Conservation (phyloP, 2,329 filamentous ascomycete species). For the Bertia moriformis region DNA sequence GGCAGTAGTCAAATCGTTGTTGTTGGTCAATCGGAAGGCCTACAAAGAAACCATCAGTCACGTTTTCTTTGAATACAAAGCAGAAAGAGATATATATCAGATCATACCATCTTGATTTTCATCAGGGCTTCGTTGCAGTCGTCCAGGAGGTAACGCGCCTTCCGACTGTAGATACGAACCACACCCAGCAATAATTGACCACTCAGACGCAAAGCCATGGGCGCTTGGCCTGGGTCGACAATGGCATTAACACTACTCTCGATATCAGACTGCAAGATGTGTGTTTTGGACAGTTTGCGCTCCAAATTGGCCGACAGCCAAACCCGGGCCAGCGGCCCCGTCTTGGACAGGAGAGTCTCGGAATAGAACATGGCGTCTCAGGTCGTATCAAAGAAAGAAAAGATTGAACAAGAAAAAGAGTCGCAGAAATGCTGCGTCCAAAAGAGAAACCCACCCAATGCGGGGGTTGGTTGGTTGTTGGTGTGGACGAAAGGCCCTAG, state of each 20-base stretch:
- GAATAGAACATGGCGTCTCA: slow-evolving; percentile 79
- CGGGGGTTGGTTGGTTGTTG: too few relatives aligned
- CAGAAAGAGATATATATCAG: background rate
- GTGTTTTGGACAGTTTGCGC: slow-evolving; percentile 94
- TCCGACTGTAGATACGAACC: slow-evolving; percentile 92
- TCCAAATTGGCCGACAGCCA: slow-evolving; percentile 97
- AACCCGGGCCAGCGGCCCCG: slow-evolving; percentile 87
- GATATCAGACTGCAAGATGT: slow-evolving; percentile 87
- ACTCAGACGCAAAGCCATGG: slow-evolving; percentile 84
- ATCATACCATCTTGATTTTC: slow-evolving; percentile 90
- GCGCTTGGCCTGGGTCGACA: slow-evolving; percentile 80
- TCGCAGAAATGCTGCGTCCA: too few relatives aligned
- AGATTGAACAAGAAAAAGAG: background rate
- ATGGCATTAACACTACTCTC: slow-evolving; percentile 91
- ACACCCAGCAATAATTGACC: slow-evolving; percentile 90
- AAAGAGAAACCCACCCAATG: background rate
- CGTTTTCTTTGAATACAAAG: background rate
- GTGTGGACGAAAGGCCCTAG: too few relatives aligned
- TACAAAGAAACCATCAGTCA: slow-evolving; percentile 3
- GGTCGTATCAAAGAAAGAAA: slow-evolving; percentile 8
- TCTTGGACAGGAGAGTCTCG: slow-evolving; percentile 88
- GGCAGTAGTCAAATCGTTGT: slow-evolving; percentile 1
- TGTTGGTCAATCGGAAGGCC: slow-evolving; percentile 36
- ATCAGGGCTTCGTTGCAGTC: slow-evolving; percentile 94
- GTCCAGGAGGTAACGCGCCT: slow-evolving; percentile 87